Base-by-base conservation (phyloP, 1,139 yeast species). In the Blastobotrys capitulatus region DNA sequence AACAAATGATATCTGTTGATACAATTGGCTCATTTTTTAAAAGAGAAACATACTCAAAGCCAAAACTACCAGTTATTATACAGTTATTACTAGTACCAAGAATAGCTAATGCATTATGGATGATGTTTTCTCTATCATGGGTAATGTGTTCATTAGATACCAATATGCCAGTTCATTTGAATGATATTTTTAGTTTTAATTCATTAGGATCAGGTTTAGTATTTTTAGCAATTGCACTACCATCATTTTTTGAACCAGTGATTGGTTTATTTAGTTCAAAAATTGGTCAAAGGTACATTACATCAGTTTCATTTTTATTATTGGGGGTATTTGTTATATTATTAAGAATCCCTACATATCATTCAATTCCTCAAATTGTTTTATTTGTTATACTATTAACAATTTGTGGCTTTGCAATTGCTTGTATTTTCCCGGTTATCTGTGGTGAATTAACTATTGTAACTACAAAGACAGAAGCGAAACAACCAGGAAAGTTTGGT, bases 161-260 rank as follows among this genome's bases (percentile, higher is more conserved):
- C 12, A 67, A 67, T 2, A 48, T 68, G 27, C 64, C 71, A 2
- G 48, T 66, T 15, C 68, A 64, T 48, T 51, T 67, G 22, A 53
- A 62, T n/a, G 59, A 58, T 6, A 42, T 63, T 1, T 68, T 69
- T 50, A 55, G 60, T 16, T 68, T 64, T 46, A 52, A 57, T 41
- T 60, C 72, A 1, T 53, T 66, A 19, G 57, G 61, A 19, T 53
- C 67, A 0, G 70, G 70, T 0, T 54, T 67, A 27, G 56, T 66
- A 44, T 65, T 66, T 46, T 51, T 69, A 25, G 67, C 70, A 1
- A 44, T 67, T 20, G 70, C 68, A 0, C 51, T 61, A 2, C 68
- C 71, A 1, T 50, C 68, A 2, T 32, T 66, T 9, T 38, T 61
- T n/a, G 69, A 66, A 18, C 72, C 72, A 1, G 29, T 61, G 1